These are phyloP conservation scores for Aegilops umbellulata DNA, from an alignment of 176 grass and related monocot genomes.

Conservation along the genomic window DNA sequence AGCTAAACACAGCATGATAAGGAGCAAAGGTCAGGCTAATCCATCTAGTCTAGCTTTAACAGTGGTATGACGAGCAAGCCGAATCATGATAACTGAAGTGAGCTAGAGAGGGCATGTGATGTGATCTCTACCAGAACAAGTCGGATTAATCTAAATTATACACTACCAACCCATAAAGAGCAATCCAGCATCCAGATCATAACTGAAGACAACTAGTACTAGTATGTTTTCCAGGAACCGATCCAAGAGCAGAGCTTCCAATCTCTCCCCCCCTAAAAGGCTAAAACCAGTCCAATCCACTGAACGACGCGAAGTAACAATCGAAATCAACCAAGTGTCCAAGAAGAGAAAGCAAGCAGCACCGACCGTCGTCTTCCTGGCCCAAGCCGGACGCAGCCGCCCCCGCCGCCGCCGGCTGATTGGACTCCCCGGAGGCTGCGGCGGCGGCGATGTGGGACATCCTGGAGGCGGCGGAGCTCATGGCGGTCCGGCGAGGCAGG, in stretches of 20 bases:
- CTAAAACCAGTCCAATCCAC: constrained; percentile 16
- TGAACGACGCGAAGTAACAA: not conserved
- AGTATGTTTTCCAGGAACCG: not conserved
- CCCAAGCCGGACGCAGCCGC: constrained; percentile 4
- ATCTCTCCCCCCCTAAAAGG: constrained; percentile 9
- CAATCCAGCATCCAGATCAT: not conserved
- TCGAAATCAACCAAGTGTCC: not conserved
- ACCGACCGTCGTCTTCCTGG: constrained; percentile 71
- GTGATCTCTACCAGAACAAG: not conserved
- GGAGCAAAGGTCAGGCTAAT: not conserved
- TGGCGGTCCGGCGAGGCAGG: constrained; percentile 31
- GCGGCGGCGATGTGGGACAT: constrained; percentile 49
- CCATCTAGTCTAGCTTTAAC: not conserved
- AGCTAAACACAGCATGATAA: not conserved
- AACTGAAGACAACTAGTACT: not conserved
- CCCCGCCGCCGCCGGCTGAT: constrained; percentile 12
- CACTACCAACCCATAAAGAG: not conserved
- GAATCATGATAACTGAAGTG: constrained; percentile 8
- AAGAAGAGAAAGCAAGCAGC: not conserved
- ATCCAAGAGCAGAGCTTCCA: constrained; percentile 25
- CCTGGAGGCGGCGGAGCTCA: constrained; percentile 51
- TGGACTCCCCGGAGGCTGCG: constrained; percentile 48
- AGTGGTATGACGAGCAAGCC: not conserved
- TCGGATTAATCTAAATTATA: not conserved
- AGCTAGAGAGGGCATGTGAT: not conserved